phyloP scores from a whole-genome alignment of 2,329 filamentous ascomycete genomes.

The Tricladium varicosporioides region DNA sequence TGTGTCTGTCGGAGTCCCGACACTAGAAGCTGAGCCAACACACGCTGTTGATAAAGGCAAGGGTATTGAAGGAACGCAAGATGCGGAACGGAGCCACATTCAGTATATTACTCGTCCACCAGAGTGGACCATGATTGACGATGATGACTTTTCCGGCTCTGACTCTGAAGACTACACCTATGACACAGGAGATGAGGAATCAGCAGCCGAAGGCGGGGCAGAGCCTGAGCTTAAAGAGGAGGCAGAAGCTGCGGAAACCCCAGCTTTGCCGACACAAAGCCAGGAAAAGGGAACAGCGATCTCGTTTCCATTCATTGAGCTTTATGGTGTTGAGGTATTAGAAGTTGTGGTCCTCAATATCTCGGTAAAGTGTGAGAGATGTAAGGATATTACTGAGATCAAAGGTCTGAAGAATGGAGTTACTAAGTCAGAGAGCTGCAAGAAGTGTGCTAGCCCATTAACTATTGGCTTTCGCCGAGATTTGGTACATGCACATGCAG shows the following conservation, averaged over 20 bases:
- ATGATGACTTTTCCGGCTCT: conserved; percentile 46
- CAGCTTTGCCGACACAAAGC: conserved; percentile 22
- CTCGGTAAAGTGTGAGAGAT: conserved; percentile 75
- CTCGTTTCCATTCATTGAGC: conserved; percentile 74
- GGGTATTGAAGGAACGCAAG: conserved; percentile 26
- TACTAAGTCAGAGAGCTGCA: conserved; percentile 53
- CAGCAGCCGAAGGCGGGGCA: conserved; percentile 37
- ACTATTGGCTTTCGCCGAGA: conserved; percentile 60
- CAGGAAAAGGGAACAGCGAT: conserved; percentile 72
- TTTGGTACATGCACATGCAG: conserved; percentile 69
- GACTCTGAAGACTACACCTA: conserved; percentile 40
- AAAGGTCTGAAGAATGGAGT: conserved; percentile 58
- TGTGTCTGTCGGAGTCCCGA: conserved; percentile 1
- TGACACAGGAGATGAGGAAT: conserved; percentile 28
- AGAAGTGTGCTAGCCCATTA: conserved; percentile 55
- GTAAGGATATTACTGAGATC: conserved; percentile 71
- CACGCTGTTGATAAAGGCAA: conserved; percentile 16
- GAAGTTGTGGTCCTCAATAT: conserved; percentile 66
- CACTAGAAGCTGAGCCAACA: not conserved
- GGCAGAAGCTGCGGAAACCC: conserved; percentile 37
- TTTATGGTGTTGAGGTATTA: conserved; percentile 74
- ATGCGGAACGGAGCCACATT: conserved; percentile 59
- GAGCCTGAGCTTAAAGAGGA: conserved; percentile 34
- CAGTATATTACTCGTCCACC: conserved; percentile 72
- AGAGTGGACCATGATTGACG: conserved; percentile 59